A percentile compares a stretch with the other conserved stretches of the same genome.
These are phyloP conservation scores for Chernovozyma sophiae-reginae DNA, from an alignment of 1,139 yeast species.

Conservation along the genomic window DNA sequence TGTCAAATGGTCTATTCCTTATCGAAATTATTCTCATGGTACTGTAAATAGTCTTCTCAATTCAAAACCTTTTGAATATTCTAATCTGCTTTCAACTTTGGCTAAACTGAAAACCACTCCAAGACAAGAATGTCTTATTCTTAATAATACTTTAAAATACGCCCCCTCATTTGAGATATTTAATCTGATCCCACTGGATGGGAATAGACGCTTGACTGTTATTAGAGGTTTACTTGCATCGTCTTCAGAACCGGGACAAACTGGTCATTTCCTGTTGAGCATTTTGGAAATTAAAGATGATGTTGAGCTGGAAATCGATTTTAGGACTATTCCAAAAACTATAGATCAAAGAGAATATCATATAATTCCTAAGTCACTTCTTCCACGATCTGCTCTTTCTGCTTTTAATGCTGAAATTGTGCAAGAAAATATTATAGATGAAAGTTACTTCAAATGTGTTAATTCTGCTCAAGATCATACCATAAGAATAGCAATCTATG, in stretches of 20 bases:
- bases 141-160: slow-evolving; percentile 31
- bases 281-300: slow-evolving; percentile 20
- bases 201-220: slow-evolving; percentile 20
- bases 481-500: slow-evolving; percentile 30
- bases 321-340: neutral
- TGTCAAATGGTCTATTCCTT: slow-evolving; percentile 41
- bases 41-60: slow-evolving; percentile 18
- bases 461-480: slow-evolving; percentile 25
- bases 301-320: neutral
- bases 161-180: slow-evolving; percentile 26
- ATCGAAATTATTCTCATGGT: slow-evolving; percentile 12
- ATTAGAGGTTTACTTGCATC: slow-evolving; percentile 31
- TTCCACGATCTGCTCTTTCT: neutral
- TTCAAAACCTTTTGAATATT: slow-evolving; percentile 32
- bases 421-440: slow-evolving; percentile 24
- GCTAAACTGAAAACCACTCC: slow-evolving; percentile 11
- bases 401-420: slow-evolving; percentile 5
- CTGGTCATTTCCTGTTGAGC: slow-evolving; percentile 31
- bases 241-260: slow-evolving; percentile 19
- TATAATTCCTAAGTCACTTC: slow-evolving; percentile 1
- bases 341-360: neutral
- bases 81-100: slow-evolving; percentile 23
- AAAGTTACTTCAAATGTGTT: slow-evolving; percentile 30
- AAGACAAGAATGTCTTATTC: slow-evolving; percentile 20
- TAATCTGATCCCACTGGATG: slow-evolving; percentile 13